Percentiles rank a stretch among this genome's conserved stretches.
phyloP scores from a whole-genome alignment of 2,329 filamentous ascomycete species.

The Basipetospora sp. region DNA sequence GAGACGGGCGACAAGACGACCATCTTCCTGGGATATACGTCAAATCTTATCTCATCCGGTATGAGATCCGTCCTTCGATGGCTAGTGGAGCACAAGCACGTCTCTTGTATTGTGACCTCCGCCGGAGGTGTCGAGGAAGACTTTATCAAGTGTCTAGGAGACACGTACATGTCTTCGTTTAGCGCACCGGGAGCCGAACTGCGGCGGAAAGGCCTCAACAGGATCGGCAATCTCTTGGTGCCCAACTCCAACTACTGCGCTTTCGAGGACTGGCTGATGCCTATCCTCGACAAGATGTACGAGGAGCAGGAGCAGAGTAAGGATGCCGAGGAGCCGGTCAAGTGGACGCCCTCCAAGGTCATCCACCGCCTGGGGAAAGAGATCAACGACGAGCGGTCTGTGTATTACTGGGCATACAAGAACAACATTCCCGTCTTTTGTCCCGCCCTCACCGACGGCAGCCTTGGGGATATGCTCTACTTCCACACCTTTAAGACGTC shows the following conservation, averaged over 20 bases:
- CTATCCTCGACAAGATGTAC: conserved; percentile 87
- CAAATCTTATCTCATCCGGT: conserved; percentile 92
- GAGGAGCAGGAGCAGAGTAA: conserved; percentile 78
- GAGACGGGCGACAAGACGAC: conserved; percentile 70
- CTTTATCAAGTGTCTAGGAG: conserved; percentile 91
- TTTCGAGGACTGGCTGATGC: conserved; percentile 95
- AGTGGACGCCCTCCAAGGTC: conserved; percentile 89
- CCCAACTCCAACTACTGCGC: conserved; percentile 91
- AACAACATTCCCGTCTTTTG: conserved; percentile 97
- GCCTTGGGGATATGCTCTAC: conserved; percentile 93
- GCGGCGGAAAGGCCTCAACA: conserved; percentile 75
- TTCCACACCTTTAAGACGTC: conserved; percentile 92
- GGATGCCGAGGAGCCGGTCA: conserved; percentile 47
- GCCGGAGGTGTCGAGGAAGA: conserved; percentile 94
- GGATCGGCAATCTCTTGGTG: conserved; percentile 89
- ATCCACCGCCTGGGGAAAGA: conserved; percentile 82
- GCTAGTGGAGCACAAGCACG: conserved; percentile 80
- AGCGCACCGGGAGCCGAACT: conserved; percentile 60
- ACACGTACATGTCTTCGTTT: conserved; percentile 86
- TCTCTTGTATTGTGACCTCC: conserved; percentile 87
- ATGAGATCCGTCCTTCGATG: conserved; percentile 83
- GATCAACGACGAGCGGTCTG: conserved; percentile 80
- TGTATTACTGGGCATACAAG: conserved; percentile 95
- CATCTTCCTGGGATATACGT: conserved; percentile 94
- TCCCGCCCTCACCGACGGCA: conserved; percentile 87